Conservation (phyloP, 176 grass and related monocot genomes). For the Triticum dicoccoides region DNA sequence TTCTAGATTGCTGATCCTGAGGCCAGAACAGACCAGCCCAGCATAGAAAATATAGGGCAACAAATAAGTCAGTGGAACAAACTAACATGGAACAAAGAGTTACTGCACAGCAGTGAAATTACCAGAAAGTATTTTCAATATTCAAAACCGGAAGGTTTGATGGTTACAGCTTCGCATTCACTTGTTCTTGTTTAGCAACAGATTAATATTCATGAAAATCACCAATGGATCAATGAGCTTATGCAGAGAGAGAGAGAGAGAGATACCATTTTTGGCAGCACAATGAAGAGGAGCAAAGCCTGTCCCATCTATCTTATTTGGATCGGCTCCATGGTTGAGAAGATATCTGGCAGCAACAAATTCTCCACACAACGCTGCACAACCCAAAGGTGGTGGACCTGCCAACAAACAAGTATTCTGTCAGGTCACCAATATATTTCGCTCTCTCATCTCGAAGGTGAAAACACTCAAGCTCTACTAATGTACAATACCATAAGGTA, state of each 20-base stretch:
- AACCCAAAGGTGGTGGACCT: slow-evolving; percentile 35
- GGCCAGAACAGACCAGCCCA: not conserved
- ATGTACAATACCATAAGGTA: not conserved
- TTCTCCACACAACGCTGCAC: slow-evolving; percentile 17
- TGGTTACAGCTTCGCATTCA: not conserved
- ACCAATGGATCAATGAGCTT: not conserved
- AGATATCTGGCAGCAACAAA: slow-evolving; percentile 30
- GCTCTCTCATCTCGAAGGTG: not conserved
- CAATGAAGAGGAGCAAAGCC: slow-evolving; percentile 33
- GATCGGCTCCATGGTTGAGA: slow-evolving; percentile 31
- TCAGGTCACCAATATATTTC: not conserved
- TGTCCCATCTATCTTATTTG: slow-evolving; percentile 15
- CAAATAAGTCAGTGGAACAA: not conserved
- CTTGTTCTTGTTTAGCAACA: not conserved
- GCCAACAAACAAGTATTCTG: slow-evolving; percentile 5
- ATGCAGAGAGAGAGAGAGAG: not conserved
- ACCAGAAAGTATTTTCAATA: not conserved
- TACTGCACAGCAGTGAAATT: not conserved
- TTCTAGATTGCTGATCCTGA: not conserved
- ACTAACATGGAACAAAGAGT: not conserved
- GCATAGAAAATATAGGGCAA: not conserved
- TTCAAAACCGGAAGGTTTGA: too few species aligned
- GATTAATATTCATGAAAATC: slow-evolving; percentile 1
- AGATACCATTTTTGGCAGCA: slow-evolving; percentile 29
- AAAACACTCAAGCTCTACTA: not conserved